Conservation (phyloP, 441 rosid species). For the Brassica hybrid region DNA sequence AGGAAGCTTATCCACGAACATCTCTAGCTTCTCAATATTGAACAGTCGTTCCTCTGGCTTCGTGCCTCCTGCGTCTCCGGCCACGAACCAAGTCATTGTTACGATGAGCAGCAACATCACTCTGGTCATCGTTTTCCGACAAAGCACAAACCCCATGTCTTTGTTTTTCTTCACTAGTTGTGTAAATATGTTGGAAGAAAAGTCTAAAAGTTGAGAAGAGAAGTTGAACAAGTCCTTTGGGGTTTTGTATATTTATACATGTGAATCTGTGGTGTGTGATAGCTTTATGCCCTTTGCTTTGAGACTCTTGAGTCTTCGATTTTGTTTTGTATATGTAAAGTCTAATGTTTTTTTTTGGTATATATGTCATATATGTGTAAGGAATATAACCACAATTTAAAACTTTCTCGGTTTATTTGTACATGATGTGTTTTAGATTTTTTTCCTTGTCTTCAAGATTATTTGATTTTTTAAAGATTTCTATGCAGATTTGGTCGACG, state of each 20-base stretch:
- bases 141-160: conserved; percentile 23
- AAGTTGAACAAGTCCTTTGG: conserved; percentile 30
- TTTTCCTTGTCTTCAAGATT: not conserved
- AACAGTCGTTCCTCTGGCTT: conserved; percentile 47
- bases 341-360: not conserved
- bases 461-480: too few relatives aligned
- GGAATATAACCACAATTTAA: conserved; percentile 17
- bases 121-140: conserved; percentile 1
- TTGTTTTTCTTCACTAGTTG: conserved; percentile 9
- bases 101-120: conserved; percentile 13
- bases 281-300: conserved; percentile 5
- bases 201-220: conserved; percentile 30
- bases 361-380: conserved; percentile 10
- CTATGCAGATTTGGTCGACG: not conserved
- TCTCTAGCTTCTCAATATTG: conserved; percentile 48
- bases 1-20: conserved; percentile 77
- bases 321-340: conserved; percentile 14
- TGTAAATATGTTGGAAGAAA: conserved; percentile 8
- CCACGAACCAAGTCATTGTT: conserved; percentile 11
- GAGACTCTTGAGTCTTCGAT: conserved; percentile 2
- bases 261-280: conserved; percentile 19
- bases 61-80: conserved; percentile 17
- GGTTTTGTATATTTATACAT: conserved; percentile 32
- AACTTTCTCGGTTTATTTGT: not conserved
- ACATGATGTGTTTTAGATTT: not conserved